Base-by-base conservation (phyloP, 495 filamentous ascomycete genomes). In the Elasticomyces elasticus region DNA sequence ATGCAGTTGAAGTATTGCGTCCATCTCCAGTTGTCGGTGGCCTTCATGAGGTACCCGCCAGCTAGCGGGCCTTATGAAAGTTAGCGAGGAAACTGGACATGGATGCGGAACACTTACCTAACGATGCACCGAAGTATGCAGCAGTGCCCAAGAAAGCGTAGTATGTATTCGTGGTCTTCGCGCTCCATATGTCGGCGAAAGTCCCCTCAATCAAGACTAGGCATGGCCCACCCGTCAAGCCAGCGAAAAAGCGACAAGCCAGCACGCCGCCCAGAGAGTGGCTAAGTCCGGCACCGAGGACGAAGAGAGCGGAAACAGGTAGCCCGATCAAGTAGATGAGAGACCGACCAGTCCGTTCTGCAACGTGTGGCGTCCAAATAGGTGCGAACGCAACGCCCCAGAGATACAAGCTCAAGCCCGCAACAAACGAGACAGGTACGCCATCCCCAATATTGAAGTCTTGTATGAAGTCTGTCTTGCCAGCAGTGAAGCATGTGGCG, bases 141-240 rank as follows among this genome's bases (percentile, higher is more conserved):
- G 71, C 62, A 4, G 60, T 40, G 6, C 57, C 60, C 13, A 73
- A 54, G 50, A 72, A 66, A 11, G 69, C 59, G 46, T 72, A 72
- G 53, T 71, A 72, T 0, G 68, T 70, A 17, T 68, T 68, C 1
- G 69, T 72, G 23, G 49, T 53, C 22, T 65, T 40, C 17, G 67
- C 64, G 28, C 59, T 58, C 71, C 71, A 74, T 1, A 71, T 62
- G 49, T 74, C 71, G 48, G 71, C 71, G 52, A 72, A 72, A 20
- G 71, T 74, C n/a, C 71, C 71, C 51, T 73, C 69, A 38, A 72
- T 70, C 37, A 73, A 44, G 13, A 72, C 71, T 1, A 74, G 56
- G 40, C 61, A 67, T 1, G 71, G 71, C 20, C 71, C 71, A 23
- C 71, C 71, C 22, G 63, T 64, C 22, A 74, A 54, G 11, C 71